Evolutionary conservation across 78 protist species (phyloP), one percentile per base, ranked within the genome.

Genomic region (Planoprotostelium fungivorum): DNA sequence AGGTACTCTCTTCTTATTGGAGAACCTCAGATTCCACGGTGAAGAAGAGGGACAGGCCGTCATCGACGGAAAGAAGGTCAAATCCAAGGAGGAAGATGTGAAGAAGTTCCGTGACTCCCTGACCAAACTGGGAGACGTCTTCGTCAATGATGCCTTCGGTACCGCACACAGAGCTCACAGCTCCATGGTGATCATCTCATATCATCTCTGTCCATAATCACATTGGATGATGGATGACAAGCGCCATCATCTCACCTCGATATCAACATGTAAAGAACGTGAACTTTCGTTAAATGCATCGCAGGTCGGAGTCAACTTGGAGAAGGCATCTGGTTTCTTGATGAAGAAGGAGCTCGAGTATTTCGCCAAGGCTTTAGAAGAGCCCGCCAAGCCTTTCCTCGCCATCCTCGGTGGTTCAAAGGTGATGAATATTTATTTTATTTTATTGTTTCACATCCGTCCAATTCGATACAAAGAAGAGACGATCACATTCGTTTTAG

Each of bases 111-210:
- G 99, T 88, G 98, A 91, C 0, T 92, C 96, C 37, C 97, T 99
- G 31, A 87, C 98, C 1, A 91, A 88, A 89, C 98, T 98, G 0
- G 99, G 97, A 51, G 99, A 99, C 37, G 92, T 99, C 84, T 99
- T 94, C 95, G 96, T 98, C 88, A 94, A 94, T 90, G 99, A 99
- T 85, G 99, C 99, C 38, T 99, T 99, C 89, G 99, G 99, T 89
- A 98, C 99, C 16, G 99, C 99, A 0, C 99, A 99, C 92, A 96
- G 99, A 85, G 99, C 99, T 0, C 99, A 99, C 94, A 86, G 90
- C 87, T 94, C 96, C 37, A 94, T 94, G 96, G 93, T n/a, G n/a
- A n/a, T n/a, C n/a, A n/a, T n/a, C n/a, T n/a, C n/a, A n/a, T n/a
- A n/a, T n/a, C n/a, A n/a, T 38, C 31, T 84, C 35, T 1, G 73